Evolutionary conservation across 345 rosid species (phyloP).

Genomic region (Raphanus raphanistrum): DNA sequence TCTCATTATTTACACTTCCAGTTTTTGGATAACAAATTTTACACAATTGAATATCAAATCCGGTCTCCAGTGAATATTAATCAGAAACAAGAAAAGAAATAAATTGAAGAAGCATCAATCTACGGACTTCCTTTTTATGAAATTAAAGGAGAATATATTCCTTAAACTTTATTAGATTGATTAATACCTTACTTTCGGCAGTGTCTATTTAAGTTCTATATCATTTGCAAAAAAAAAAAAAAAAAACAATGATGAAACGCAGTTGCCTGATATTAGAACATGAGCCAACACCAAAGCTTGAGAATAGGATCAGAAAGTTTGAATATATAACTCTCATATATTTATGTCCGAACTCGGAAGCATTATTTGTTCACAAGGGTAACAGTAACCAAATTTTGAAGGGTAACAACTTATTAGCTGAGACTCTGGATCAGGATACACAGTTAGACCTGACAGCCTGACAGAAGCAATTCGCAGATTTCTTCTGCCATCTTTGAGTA

Average conservation of each 20-base stretch:
- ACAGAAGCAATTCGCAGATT: slow-evolving; percentile 18
- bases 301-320: neutral
- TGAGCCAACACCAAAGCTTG: slow-evolving; percentile 3
- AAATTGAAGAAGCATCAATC: slow-evolving; percentile 9
- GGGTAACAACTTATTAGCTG: slow-evolving; percentile 54
- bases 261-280: neutral
- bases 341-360: neutral
- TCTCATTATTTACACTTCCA: slow-evolving; percentile 7
- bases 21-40: slow-evolving; percentile 1
- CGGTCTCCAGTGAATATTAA: neutral
- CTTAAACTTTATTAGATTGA: neutral
- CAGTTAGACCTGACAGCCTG: too few relatives aligned
- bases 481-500: slow-evolving; percentile 90
- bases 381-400: too few relatives aligned
- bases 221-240: too few relatives aligned
- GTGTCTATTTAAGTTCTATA: neutral
- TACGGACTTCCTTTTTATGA: neutral
- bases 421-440: slow-evolving; percentile 50
- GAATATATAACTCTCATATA: neutral
- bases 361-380: neutral
- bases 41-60: slow-evolving; percentile 2
- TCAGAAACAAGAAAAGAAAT: neutral
- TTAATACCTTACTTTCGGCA: slow-evolving; percentile 17
- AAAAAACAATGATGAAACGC: too few relatives aligned
- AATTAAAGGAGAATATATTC: slow-evolving; percentile 26